Percentiles rank a stretch among this genome's conserved stretches.
Evolutionary conservation across 208 protist species (phyloP).

Genomic region (Naegleria lovaniensis): DNA sequence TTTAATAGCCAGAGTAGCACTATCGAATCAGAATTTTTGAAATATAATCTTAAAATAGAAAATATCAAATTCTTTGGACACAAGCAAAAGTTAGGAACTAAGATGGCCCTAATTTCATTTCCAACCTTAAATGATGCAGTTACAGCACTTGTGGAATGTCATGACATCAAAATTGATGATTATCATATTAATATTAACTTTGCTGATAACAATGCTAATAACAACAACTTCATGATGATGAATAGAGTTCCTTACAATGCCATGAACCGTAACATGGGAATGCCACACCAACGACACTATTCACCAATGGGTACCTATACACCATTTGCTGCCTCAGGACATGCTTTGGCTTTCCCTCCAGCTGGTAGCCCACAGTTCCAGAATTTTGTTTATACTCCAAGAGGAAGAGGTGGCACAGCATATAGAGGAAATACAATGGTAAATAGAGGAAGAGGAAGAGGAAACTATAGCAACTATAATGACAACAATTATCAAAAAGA

Average conservation of each 20-base stretch:
- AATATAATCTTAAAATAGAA: neutral
- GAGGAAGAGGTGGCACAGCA: neutral
- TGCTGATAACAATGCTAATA: neutral
- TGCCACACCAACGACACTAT: neutral
- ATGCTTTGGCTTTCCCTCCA: neutral
- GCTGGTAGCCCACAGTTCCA: neutral
- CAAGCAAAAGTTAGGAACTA: neutral
- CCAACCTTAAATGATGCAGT: neutral
- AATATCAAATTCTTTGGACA: slow-evolving; percentile 6
- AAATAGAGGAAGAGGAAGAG: neutral
- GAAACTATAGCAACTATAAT: slow-evolving; percentile 1
- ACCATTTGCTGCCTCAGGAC: neutral
- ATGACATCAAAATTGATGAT: neutral
- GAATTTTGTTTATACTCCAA: neutral
- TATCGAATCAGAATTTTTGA: neutral
- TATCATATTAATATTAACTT: neutral
- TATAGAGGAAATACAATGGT: neutral
- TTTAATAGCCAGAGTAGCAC: neutral
- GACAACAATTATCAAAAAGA: neutral
- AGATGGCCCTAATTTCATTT: neutral
- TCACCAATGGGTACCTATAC: neutral
- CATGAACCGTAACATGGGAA: neutral
- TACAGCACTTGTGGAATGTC: neutral
- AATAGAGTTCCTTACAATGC: neutral
- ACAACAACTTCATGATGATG: neutral